A percentile compares a stretch with the other conserved stretches of the same genome.
Evolutionary conservation across 1,284 basidiomycete species (phyloP).

Genomic region (Lignosus rhinocerotis): DNA sequence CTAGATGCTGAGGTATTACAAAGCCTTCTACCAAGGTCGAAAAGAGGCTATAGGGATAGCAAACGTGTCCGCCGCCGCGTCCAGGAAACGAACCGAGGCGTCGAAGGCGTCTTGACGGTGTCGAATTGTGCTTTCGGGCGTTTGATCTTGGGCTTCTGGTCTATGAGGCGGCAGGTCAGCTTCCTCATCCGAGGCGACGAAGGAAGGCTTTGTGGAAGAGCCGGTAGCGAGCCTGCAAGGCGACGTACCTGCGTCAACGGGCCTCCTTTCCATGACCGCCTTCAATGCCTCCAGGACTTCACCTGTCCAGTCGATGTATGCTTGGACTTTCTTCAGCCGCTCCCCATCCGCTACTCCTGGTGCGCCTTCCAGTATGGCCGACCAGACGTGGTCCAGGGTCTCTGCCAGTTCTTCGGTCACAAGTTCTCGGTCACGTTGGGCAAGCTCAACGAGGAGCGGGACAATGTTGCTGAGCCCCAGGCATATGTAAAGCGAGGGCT

Average conservation of each 20-base stretch:
- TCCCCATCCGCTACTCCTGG: constrained; percentile 1
- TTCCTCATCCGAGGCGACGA: not conserved
- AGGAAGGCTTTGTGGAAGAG: not conserved
- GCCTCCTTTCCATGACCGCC: constrained; percentile 6
- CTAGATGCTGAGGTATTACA: too few relatives aligned
- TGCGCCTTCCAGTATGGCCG: constrained; percentile 3
- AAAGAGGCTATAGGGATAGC: not conserved
- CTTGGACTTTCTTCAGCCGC: constrained; percentile 6
- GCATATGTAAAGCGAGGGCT: constrained; percentile 17
- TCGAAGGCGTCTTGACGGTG: not conserved
- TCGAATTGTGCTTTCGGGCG: constrained; percentile 2
- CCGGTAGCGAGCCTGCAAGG: not conserved
- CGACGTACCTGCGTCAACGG: constrained; percentile 5
- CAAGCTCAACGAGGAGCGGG: constrained; percentile 15
- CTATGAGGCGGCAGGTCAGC: not conserved
- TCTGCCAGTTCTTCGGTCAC: constrained; percentile 15
- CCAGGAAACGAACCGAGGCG: constrained; percentile 4
- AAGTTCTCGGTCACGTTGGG: constrained; percentile 3
- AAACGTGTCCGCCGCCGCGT: not conserved
- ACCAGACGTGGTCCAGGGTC: constrained; percentile 12
- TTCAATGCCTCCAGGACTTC: constrained; percentile 15
- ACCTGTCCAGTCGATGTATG: constrained; percentile 18
- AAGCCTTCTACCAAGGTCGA: not conserved
- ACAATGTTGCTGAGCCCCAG: constrained; percentile 18
- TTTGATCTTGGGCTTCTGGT: not conserved